phyloP scores from a whole-genome alignment of 2,329 filamentous ascomycete genomes.

The Penicillium fuscoglaucum region DNA sequence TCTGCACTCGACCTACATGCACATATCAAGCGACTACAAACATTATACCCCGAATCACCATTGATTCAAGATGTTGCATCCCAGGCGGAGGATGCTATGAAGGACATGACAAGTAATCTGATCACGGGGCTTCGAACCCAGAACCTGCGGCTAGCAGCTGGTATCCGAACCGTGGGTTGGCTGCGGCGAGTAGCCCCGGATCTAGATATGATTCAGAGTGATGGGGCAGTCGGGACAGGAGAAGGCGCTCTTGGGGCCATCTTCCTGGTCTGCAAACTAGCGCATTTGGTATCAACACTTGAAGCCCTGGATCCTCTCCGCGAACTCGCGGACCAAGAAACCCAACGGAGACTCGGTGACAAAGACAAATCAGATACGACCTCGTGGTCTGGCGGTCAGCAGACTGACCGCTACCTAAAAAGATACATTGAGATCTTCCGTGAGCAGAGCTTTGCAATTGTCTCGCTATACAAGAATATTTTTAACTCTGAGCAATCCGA shows the following conservation, averaged over 20 bases:
- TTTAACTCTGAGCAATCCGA: conserved; percentile 62
- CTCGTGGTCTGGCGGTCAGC: conserved; percentile 65
- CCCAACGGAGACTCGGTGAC: conserved; percentile 44
- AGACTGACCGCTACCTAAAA: conserved; percentile 92
- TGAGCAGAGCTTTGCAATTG: conserved; percentile 93
- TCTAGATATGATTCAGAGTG: conserved; percentile 53
- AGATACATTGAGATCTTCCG: conserved; percentile 96
- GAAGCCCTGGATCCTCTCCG: conserved; percentile 80
- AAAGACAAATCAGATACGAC: conserved; percentile 27
- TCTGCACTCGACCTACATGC: conserved; percentile 87
- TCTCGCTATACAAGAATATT: conserved; percentile 91
- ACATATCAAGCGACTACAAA: conserved; percentile 85
- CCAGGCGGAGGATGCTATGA: conserved; percentile 85
- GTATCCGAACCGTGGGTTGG: conserved; percentile 89
- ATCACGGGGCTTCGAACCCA: conserved; percentile 74
- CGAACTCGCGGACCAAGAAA: conserved; percentile 87
- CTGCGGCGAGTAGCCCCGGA: conserved; percentile 84
- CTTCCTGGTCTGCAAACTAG: conserved; percentile 82
- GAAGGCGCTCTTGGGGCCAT: conserved; percentile 76
- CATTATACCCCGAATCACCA: conserved; percentile 75
- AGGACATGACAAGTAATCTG: conserved; percentile 81
- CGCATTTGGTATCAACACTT: conserved; percentile 75
- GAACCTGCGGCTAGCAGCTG: conserved; percentile 81
- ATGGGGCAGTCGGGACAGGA: conserved; percentile 29
- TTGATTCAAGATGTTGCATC: conserved; percentile 70